Base-by-base conservation (phyloP, 257 asterid genomes). In the Leonotis leonurus region DNA sequence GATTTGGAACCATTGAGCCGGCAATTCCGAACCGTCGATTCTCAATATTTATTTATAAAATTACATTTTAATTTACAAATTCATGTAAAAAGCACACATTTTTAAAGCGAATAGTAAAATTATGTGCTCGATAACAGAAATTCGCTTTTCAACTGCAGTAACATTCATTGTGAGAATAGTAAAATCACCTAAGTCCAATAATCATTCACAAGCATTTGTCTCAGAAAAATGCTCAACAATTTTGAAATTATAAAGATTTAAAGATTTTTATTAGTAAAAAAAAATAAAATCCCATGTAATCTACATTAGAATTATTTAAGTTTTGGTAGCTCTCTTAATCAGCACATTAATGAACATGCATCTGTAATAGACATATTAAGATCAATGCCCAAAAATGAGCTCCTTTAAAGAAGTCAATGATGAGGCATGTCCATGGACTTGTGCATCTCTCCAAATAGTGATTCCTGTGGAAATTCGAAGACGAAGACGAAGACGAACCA, bases 361-460 rank as follows among this genome's bases (percentile, higher is more conserved):
- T 27, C 39, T 3, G 13, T 8, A 3, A 22, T 9, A 6, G 17
- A 7, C 32, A 14, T 9, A 4, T 5, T n/a, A 39, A 25, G 33
- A 65, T 78, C 77, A 76, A 6, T 70, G 65, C 26, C 91, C 93
- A 30, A 67, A 80, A 70, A 89, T 32, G 71, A 89, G 78, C 80
- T 83, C 93, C 73, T 83, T 92, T 52, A 92, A 65, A 58, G 98
- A 89, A 24, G 81, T 60, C 35, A 89, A 70, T 12, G 89, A 86
- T 11, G 99, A 91, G 39, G 41, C 49, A 54, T 73, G 75, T 26
- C 90, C 87, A 62, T 83, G 80, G 29, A 83, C 97, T 78, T 76
- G 74, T 12, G 82, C 72, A 68, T 92, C 97, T 73, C 75, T 89
- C 98, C 98, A 86, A 17, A 92, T 73, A 8, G 95, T 68, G 27